phyloP scores from a whole-genome alignment of 495 filamentous ascomycete species.

The Penicillium herquei region DNA sequence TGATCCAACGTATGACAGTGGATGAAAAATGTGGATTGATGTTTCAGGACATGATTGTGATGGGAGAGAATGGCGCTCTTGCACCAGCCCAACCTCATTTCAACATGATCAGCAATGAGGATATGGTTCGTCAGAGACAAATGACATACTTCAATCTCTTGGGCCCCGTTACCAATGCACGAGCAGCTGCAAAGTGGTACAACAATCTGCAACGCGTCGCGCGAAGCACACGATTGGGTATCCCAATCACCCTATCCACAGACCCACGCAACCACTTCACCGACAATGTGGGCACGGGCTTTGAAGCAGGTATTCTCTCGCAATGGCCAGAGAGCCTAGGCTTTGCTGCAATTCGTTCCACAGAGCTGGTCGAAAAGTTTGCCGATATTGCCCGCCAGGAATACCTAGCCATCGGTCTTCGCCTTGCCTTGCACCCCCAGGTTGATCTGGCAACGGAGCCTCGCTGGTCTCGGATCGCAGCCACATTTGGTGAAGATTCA shows the following conservation, averaged over 20 bases:
- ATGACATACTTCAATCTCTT: neutral
- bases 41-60: neutral
- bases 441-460: slow-evolving; percentile 37
- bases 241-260: neutral
- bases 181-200: neutral
- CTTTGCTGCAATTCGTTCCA: neutral
- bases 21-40: neutral
- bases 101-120: neutral
- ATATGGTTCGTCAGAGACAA: neutral
- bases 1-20: neutral
- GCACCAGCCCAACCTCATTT: neutral
- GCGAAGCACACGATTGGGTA: neutral
- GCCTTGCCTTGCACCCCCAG: slow-evolving; percentile 32
- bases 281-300: neutral
- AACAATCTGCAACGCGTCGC: neutral
- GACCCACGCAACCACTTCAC: neutral
- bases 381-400: neutral
- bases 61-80: neutral
- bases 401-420: neutral
- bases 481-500: slow-evolving; percentile 29
- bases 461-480: slow-evolving; percentile 32
- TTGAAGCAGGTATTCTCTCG: neutral
- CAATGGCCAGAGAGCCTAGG: neutral
- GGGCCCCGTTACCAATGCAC: neutral
- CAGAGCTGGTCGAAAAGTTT: neutral